Evolutionary conservation across 2,329 filamentous ascomycete species (phyloP).

Genomic region (Dothistroma pini): DNA sequence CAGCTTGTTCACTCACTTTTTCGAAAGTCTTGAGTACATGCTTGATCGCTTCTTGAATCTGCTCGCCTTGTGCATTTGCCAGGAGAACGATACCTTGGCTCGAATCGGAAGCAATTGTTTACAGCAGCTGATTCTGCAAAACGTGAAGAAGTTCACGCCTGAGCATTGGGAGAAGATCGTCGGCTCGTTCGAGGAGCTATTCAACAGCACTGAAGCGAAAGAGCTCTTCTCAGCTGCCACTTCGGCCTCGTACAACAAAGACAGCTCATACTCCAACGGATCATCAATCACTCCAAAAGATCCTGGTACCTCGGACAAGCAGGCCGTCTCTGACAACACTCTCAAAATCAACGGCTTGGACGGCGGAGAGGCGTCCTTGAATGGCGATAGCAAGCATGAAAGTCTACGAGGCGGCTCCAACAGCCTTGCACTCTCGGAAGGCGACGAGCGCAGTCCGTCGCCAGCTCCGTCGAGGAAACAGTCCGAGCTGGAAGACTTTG

Average conservation of each 20-base stretch:
- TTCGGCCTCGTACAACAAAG: conserved; percentile 33
- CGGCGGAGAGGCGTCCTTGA: conserved; percentile 18
- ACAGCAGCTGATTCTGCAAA: conserved; percentile 93
- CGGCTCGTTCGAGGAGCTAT: conserved; percentile 91
- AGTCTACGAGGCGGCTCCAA: conserved; percentile 14
- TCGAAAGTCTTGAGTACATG: conserved; percentile 95
- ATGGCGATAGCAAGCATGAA: conserved; percentile 18
- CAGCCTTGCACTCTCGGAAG: conserved; percentile 18
- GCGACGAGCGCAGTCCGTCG: conserved; percentile 16
- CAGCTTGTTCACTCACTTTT: conserved; percentile 97
- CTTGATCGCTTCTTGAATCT: conserved; percentile 95
- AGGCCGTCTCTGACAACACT: conserved; percentile 33
- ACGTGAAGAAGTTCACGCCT: conserved; percentile 83
- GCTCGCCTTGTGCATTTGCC: conserved; percentile 91
- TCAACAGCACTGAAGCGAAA: conserved; percentile 89
- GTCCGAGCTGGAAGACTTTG: conserved; percentile 76
- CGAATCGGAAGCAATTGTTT: conserved; percentile 97
- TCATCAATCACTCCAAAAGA: conserved; percentile 17
- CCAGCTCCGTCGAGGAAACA: conserved; percentile 24
- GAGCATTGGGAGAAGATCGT: conserved; percentile 95
- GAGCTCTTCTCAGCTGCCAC: conserved; percentile 87
- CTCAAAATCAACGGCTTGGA: conserved; percentile 42
- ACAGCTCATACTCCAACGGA: conserved; percentile 25
- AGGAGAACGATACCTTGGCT: conserved; percentile 98
- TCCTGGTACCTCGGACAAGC: conserved; percentile 16